Percentiles rank a stretch among this genome's conserved stretches.
phyloP scores from a whole-genome alignment of 352 stramenopile genomes.

The Phytophthora pistaciae region DNA sequence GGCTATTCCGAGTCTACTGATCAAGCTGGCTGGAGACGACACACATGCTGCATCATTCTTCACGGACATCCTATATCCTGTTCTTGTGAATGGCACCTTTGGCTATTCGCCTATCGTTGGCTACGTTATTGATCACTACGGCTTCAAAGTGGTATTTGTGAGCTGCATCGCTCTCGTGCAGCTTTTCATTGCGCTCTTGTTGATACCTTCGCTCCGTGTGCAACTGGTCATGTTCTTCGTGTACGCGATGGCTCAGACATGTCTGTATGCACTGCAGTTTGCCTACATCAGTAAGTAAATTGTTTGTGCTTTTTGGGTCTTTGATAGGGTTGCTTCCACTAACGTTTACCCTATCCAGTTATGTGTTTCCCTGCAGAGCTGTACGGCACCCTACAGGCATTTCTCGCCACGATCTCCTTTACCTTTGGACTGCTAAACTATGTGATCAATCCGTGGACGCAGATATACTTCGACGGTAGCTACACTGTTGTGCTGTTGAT shows the following conservation, averaged over 20 bases:
- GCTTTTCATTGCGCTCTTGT: constrained; percentile 66
- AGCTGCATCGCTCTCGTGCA: constrained; percentile 72
- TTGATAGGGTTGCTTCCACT: neutral
- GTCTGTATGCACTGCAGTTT: constrained; percentile 85
- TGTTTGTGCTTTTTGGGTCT: neutral
- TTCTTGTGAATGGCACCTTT: constrained; percentile 86
- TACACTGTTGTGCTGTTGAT: constrained; percentile 69
- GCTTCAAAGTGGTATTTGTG: constrained; percentile 82
- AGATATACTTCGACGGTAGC: constrained; percentile 71
- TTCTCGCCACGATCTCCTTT: constrained; percentile 77
- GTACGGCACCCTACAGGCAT: constrained; percentile 83
- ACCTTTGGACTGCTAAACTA: constrained; percentile 80
- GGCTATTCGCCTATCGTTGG: constrained; percentile 79
- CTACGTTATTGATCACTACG: constrained; percentile 81
- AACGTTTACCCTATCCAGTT: constrained; percentile 40
- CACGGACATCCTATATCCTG: constrained; percentile 75
- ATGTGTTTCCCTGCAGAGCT: constrained; percentile 84
- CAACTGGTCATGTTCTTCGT: constrained; percentile 79
- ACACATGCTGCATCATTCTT: constrained; percentile 48
- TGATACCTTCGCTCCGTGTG: constrained; percentile 65
- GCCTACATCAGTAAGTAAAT: constrained; percentile 81
- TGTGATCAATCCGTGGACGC: constrained; percentile 76
- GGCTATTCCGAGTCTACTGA: constrained; percentile 76
- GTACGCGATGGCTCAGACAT: constrained; percentile 80
- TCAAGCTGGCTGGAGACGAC: constrained; percentile 46